Conservation (phyloP, 139 green algal species). For the Coelastrella sp. region DNA sequence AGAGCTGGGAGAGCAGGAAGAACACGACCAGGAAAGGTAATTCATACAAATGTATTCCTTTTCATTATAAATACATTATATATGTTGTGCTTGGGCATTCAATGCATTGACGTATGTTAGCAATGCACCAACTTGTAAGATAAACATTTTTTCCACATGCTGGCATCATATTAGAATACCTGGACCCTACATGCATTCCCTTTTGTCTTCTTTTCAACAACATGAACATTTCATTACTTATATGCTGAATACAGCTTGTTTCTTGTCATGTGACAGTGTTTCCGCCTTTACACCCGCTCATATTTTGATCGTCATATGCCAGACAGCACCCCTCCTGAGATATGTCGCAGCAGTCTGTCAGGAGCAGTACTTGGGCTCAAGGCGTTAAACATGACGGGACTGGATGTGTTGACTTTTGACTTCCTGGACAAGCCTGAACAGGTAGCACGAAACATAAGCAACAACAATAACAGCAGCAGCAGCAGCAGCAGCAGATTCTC, state of each 20-base stretch:
- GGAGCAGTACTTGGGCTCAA: conserved; percentile 95
- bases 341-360: conserved; percentile 90
- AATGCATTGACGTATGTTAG: too few species aligned
- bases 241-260: too few species aligned
- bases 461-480: too few species aligned
- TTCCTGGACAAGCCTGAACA: conserved; percentile 90
- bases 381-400: conserved; percentile 68
- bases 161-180: too few species aligned
- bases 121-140: too few species aligned
- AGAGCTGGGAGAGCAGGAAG: conserved; percentile 89
- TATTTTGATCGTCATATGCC: conserved; percentile 89
- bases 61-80: background rate
- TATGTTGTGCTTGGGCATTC: background rate
- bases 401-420: conserved; percentile 95
- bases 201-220: too few species aligned
- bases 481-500: too few species aligned
- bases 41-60: too few species aligned
- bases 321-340: conserved; percentile 87
- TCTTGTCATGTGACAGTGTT: conserved; percentile 79
- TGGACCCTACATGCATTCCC: too few species aligned
- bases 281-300: conserved; percentile 90
- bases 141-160: too few species aligned
- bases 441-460: too few species aligned
- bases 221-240: too few species aligned
- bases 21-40: conserved; percentile 84